Evolutionary conservation across 2,329 filamentous ascomycete species (phyloP).

Genomic region (Raffaelea ambrosiae): DNA sequence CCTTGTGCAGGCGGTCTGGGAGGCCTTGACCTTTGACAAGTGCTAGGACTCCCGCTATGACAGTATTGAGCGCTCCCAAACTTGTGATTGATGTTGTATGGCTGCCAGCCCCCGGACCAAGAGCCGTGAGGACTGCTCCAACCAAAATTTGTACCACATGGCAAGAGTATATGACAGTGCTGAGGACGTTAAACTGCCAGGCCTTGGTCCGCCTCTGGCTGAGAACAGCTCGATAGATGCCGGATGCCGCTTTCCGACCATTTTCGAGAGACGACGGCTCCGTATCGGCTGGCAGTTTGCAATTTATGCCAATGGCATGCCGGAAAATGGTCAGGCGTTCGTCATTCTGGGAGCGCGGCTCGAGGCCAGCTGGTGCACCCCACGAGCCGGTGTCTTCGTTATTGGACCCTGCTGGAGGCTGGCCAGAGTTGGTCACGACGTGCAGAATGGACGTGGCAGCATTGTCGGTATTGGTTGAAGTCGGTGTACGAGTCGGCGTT

Average conservation of each 20-base stretch:
- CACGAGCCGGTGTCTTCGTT: slow-evolving; percentile 19
- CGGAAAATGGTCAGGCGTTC: slow-evolving; percentile 33
- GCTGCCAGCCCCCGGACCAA: slow-evolving; percentile 35
- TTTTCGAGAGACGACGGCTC: slow-evolving; percentile 21
- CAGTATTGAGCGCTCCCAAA: slow-evolving; percentile 53
- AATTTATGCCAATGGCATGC: slow-evolving; percentile 34
- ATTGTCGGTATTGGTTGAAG: too few relatives aligned
- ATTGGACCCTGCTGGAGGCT: not conserved
- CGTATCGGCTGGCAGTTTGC: slow-evolving; percentile 12
- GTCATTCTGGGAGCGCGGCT: slow-evolving; percentile 24
- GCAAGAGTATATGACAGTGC: slow-evolving; percentile 29
- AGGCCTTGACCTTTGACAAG: slow-evolving; percentile 43
- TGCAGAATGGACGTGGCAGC: too few relatives aligned
- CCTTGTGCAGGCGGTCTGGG: slow-evolving; percentile 35
- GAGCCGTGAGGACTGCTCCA: slow-evolving; percentile 35
- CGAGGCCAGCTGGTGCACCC: slow-evolving; percentile 27
- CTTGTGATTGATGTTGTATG: slow-evolving; percentile 45
- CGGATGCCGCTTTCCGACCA: slow-evolving; percentile 24
- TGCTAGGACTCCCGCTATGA: slow-evolving; percentile 53
- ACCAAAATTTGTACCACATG: slow-evolving; percentile 38
- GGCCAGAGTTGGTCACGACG: too few relatives aligned
- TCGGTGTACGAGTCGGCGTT: too few relatives aligned
- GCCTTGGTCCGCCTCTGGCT: slow-evolving; percentile 20
- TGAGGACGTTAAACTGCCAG: slow-evolving; percentile 25
- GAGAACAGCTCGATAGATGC: slow-evolving; percentile 33